Base-by-base conservation (phyloP, 768 basidiomycete species). In the Termitomyces sp. region DNA sequence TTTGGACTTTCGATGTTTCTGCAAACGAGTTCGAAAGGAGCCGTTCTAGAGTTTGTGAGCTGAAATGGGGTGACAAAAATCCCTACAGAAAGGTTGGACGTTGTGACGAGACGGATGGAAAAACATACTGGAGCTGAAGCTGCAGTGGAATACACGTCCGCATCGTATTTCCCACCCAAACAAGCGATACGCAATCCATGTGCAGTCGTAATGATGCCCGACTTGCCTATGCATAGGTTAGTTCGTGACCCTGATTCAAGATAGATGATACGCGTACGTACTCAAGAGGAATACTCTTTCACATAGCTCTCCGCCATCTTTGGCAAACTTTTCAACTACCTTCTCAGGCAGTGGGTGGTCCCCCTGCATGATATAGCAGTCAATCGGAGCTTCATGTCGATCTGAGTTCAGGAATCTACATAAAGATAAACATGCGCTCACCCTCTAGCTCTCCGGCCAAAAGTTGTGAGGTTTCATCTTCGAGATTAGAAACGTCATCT, bases 331-430 rank as follows among this genome's bases (percentile, higher is more conserved):
- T 62, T 88, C 85, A 59, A 91, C 82, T 18, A 97, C 86, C 30
- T 75, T 70, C 48, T 81, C 76, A 5, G 95, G 93, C 14, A 98
- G 71, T 1, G 88, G 84, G 63, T 85, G 75, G 55, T 86, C 83
- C 18, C 95, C 95, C 69, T 94, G 87, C 83, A 94, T 95, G 59
- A 97, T 86, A 75, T 96, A 98, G 65, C 93, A 95, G 67, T 92
- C 89, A 18, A 96, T 74, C 12, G 95, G 92, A 32, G 86, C 93
- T 96, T 64, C 26, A 58, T 57, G 56, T n/a, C 49, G 18, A 60
- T 44, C 64, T 60, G 41, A 63, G 55, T 62, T 46, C 54, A 32
- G 35, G 6, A 38, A 30, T 35, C 23, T 51, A n/a, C 35, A 52
- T 35, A n/a, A n/a, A 52, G 44, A 28, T 28, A 36, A 49, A 35